phyloP scores from a whole-genome alignment of 164 flowering plant genomes.

The Dillenia turbinata region DNA sequence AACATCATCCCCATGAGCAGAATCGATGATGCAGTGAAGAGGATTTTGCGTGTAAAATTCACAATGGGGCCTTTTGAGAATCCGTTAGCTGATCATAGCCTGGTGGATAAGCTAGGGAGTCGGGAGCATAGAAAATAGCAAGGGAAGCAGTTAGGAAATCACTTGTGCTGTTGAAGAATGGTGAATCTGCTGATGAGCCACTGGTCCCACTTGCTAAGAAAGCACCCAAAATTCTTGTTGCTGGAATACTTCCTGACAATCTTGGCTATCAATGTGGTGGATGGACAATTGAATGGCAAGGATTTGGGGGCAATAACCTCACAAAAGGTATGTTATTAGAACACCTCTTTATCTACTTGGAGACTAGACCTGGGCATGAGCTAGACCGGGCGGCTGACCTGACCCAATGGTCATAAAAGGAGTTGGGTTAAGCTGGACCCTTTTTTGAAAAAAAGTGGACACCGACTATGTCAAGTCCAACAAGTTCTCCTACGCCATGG shows the following conservation, averaged over 20 bases:
- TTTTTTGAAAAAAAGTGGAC: background rate
- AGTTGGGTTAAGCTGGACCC: no score
- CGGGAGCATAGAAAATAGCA: conserved; percentile 25
- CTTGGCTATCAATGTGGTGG: conserved; percentile 26
- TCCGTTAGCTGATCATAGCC: conserved; percentile 33
- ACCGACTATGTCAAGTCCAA: conserved; percentile 24
- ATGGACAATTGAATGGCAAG: conserved; percentile 27
- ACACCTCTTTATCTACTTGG: background rate
- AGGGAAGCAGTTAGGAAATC: conserved; percentile 28
- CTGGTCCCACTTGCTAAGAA: conserved; percentile 24
- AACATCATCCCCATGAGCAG: conserved; percentile 29
- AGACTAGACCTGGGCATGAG: no score
- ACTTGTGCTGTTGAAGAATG: conserved; percentile 25
- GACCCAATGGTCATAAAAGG: no score
- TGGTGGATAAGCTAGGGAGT: conserved; percentile 24
- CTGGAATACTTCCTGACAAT: conserved; percentile 21
- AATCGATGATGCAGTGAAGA: conserved; percentile 36
- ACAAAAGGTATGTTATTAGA: conserved; percentile 15
- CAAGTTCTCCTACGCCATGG: conserved; percentile 38
- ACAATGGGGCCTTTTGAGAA: conserved; percentile 36
- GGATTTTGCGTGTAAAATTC: conserved; percentile 36
- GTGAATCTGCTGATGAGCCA: conserved; percentile 10
- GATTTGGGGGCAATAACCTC: conserved; percentile 14
- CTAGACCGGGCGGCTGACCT: no score
- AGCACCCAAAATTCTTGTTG: conserved; percentile 20